phyloP scores from a whole-genome alignment of 1,284 basidiomycete genomes.

The Omphalotus olearius region DNA sequence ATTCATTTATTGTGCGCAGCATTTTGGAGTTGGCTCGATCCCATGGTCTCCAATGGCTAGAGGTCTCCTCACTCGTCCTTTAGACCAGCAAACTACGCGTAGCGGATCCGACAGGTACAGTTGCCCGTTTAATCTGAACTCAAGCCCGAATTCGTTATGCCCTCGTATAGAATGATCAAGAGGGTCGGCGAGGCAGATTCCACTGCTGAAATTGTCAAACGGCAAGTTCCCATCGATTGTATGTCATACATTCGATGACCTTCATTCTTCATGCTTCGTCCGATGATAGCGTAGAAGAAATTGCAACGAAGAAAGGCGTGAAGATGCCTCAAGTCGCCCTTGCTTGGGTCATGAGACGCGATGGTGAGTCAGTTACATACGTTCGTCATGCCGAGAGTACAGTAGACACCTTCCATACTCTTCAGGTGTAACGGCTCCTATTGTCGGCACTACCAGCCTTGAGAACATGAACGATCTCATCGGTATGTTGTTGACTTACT shows the following conservation, averaged over 20 bases:
- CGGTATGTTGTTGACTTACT: slow-evolving; percentile 26
- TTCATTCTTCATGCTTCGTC: not conserved
- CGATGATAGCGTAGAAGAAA: slow-evolving; percentile 39
- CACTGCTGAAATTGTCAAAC: slow-evolving; percentile 24
- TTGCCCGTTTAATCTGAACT: not conserved
- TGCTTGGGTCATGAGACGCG: slow-evolving; percentile 49
- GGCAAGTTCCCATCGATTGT: slow-evolving; percentile 20
- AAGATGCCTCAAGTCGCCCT: slow-evolving; percentile 59
- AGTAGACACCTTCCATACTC: not conserved
- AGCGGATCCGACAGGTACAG: slow-evolving; percentile 1
- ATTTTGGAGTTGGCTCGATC: slow-evolving; percentile 33
- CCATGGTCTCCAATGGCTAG: slow-evolving; percentile 51
- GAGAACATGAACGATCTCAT: slow-evolving; percentile 48
- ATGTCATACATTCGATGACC: not conserved
- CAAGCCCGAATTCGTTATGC: too few relatives aligned
- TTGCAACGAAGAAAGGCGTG: slow-evolving; percentile 46
- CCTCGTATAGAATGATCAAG: slow-evolving; percentile 14
- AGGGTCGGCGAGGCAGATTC: slow-evolving; percentile 18
- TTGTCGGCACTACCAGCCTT: slow-evolving; percentile 53
- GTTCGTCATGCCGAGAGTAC: not conserved
- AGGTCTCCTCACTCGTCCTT: slow-evolving; percentile 41
- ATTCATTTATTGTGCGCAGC: not conserved
- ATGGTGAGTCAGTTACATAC: slow-evolving; percentile 21
- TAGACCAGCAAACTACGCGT: slow-evolving; percentile 8
- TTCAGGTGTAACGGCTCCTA: slow-evolving; percentile 47